A percentile compares a stretch with the other conserved stretches of the same genome.
Conservation (phyloP, 208 protist genomes). For the Acanthamoeba triangularis region DNA sequence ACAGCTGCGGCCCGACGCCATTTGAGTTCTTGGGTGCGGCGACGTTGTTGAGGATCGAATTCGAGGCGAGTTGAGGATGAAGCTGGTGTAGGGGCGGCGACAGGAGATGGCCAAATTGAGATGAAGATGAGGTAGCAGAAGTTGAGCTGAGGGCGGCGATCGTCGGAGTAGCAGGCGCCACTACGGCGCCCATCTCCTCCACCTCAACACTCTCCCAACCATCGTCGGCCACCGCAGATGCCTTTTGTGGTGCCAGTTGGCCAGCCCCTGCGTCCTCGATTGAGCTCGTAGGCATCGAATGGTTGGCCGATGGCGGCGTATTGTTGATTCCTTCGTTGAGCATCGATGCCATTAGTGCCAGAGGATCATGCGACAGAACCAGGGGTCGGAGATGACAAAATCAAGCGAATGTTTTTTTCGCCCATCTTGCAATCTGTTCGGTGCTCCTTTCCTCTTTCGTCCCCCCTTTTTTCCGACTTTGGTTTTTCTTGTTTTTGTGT, state of each 20-base stretch:
- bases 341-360: background rate
- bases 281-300: too few relatives aligned
- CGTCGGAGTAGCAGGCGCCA: background rate
- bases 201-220: constrained; percentile 17
- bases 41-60: background rate
- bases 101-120: background rate
- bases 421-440: background rate
- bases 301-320: background rate
- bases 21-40: background rate
- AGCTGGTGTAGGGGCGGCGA: background rate
- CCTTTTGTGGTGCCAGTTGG: background rate
- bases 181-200: background rate
- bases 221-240: background rate
- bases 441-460: background rate
- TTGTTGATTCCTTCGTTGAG: background rate
- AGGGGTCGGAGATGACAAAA: constrained; percentile 23
- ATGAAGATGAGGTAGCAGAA: background rate
- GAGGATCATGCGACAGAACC: background rate
- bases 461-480: background rate
- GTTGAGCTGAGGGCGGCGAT: background rate
- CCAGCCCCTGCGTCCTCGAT: too few relatives aligned
- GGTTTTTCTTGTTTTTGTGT: background rate
- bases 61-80: background rate
- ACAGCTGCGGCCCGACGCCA: background rate
- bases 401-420: constrained; percentile 31